Percentiles rank a stretch among this genome's conserved stretches.
phyloP scores from a whole-genome alignment of 441 rosid species.

The Dalechampia spathulata region DNA sequence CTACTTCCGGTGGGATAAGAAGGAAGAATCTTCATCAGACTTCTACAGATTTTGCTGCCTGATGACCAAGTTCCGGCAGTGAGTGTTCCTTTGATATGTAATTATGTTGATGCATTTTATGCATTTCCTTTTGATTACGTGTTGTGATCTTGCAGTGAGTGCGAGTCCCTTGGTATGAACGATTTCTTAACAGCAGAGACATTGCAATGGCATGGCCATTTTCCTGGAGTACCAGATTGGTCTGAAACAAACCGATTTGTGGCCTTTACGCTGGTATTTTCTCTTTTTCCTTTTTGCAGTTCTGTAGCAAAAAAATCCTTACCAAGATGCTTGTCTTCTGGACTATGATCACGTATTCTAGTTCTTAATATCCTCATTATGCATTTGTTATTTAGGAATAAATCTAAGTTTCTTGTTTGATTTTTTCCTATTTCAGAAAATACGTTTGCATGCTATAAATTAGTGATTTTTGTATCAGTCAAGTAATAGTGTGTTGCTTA shows the following conservation, averaged over 20 bases:
- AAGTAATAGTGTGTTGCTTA: too few species aligned
- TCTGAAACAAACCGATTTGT: slow-evolving; percentile 82
- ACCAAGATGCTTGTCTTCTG: neutral
- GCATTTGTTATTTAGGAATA: too few species aligned
- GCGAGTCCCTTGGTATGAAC: slow-evolving; percentile 73
- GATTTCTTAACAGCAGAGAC: slow-evolving; percentile 86
- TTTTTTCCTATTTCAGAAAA: too few species aligned
- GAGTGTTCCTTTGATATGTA: slow-evolving; percentile 19
- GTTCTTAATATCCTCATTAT: too few species aligned
- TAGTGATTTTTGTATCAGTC: too few species aligned
- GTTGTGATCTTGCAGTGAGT: slow-evolving; percentile 51
- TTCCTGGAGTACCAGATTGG: slow-evolving; percentile 81
- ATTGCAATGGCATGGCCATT: slow-evolving; percentile 90
- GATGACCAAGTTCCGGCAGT: slow-evolving; percentile 78
- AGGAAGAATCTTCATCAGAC: slow-evolving; percentile 74
- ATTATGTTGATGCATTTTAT: neutral
- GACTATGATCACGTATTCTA: neutral
- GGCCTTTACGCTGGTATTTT: slow-evolving; percentile 76
- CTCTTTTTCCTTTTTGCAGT: too few species aligned
- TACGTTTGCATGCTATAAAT: neutral
- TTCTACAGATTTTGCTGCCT: slow-evolving; percentile 76
- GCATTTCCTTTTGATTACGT: neutral
- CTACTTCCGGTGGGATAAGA: slow-evolving; percentile 89
- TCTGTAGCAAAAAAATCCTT: too few species aligned
- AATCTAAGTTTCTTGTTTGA: too few species aligned